Conservation (phyloP, 257 asterid genomes). For the Capsicum chinense region DNA sequence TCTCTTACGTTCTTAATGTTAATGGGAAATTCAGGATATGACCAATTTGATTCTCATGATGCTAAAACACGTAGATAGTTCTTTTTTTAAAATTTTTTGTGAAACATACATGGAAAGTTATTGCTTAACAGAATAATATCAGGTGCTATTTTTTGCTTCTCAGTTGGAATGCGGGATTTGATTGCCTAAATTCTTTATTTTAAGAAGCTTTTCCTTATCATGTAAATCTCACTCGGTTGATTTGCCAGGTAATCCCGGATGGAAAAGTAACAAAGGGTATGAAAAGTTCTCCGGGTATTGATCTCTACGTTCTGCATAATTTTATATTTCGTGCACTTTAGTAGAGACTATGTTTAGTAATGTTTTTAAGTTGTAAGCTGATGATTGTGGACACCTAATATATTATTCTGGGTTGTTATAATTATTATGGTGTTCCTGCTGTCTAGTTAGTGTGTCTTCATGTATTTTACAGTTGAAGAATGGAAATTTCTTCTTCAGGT, state of each 20-base stretch:
- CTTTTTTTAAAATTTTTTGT: neutral
- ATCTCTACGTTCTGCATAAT: neutral
- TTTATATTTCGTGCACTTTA: neutral
- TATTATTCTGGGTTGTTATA: neutral
- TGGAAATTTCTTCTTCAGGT: conserved; percentile 38
- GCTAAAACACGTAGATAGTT: neutral
- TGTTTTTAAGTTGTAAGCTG: neutral
- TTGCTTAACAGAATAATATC: neutral
- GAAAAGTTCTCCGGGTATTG: conserved; percentile 32
- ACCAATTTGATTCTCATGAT: conserved; percentile 11
- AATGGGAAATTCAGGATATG: neutral
- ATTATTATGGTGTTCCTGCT: neutral
- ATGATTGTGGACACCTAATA: conserved; percentile 4
- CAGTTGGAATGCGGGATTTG: neutral
- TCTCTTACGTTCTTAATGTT: neutral
- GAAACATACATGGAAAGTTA: neutral
- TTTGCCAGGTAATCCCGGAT: conserved; percentile 51
- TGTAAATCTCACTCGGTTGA: neutral
- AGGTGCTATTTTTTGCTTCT: neutral
- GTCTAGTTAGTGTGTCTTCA: neutral
- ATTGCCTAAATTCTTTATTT: neutral
- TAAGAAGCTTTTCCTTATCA: neutral
- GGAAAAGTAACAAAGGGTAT: conserved; percentile 44
- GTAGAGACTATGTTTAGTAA: neutral
- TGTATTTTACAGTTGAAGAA: neutral